These are phyloP conservation scores for Bauhinia variegata DNA, from an alignment of 306 rosid species.

Conservation along the genomic window DNA sequence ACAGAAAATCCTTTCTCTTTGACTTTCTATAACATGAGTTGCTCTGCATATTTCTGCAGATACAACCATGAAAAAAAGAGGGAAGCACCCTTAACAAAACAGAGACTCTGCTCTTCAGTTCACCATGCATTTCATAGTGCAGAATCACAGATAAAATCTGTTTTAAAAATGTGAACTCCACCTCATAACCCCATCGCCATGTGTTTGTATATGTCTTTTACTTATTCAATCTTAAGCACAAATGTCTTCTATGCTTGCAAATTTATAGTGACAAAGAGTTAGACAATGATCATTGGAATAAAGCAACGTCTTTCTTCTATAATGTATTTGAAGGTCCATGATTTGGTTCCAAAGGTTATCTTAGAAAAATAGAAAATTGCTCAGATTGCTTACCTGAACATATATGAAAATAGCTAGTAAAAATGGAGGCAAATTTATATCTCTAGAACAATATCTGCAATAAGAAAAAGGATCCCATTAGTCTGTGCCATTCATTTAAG, in stretches of 20 bases:
- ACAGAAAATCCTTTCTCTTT: constrained; percentile 37
- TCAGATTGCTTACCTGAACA: constrained; percentile 42
- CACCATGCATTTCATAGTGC: constrained; percentile 34
- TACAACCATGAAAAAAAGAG: constrained; percentile 82
- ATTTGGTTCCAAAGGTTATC: too few species aligned
- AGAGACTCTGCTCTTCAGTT: constrained; percentile 28
- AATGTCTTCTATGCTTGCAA: constrained; percentile 37
- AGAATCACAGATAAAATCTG: constrained; percentile 23
- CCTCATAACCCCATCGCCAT: constrained; percentile 31
- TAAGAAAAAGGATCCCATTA: constrained; percentile 28
- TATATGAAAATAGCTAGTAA: constrained; percentile 30
- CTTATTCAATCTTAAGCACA: constrained; percentile 33
- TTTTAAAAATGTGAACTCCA: constrained; percentile 46
- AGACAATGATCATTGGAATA: background rate
- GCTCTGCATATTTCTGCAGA: constrained; percentile 47
- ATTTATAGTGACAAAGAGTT: constrained; percentile 1
- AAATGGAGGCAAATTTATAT: constrained; percentile 50
- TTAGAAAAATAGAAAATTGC: background rate
- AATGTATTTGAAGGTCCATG: too few species aligned
- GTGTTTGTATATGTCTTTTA: constrained; percentile 15
- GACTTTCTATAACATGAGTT: constrained; percentile 66
- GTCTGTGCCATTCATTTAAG: background rate
- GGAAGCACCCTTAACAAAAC: constrained; percentile 49
- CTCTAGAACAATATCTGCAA: constrained; percentile 96
- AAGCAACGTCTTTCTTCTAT: too few species aligned